A percentile compares a stretch with the other conserved stretches of the same genome.
Evolutionary conservation across 164 flowering plant genomes (phyloP).

Genomic region (Magnolia officinalis): DNA sequence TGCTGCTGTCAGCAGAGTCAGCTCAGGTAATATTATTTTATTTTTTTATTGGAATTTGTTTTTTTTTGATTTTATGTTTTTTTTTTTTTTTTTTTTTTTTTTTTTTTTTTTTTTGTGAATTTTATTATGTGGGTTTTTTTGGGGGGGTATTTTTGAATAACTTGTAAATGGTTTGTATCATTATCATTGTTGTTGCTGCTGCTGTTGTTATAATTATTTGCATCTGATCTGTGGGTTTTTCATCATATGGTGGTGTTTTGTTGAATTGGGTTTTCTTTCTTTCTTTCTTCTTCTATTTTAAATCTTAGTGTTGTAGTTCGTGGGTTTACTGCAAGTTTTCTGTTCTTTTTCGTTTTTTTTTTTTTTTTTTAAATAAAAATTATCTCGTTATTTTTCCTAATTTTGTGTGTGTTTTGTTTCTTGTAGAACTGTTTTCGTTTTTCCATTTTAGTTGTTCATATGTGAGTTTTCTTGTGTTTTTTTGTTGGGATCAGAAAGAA

Average conservation of each 20-base stretch:
- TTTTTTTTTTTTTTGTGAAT: not conserved
- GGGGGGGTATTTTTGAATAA: not conserved
- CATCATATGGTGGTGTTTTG: not conserved
- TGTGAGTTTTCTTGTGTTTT: not conserved
- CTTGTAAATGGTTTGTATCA: not conserved
- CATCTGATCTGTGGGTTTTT: not conserved
- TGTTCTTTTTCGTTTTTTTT: not conserved
- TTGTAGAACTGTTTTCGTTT: not conserved
- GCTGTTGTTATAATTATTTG: not conserved
- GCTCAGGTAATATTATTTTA: slow-evolving; percentile 16
- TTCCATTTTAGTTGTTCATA: not conserved
- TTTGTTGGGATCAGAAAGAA: not conserved
- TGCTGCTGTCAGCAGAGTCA: slow-evolving; percentile 18
- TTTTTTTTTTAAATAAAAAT: not conserved
- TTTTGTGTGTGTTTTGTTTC: not conserved
- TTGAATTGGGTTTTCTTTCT: not conserved
- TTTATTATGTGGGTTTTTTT: not conserved
- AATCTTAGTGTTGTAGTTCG: not conserved
- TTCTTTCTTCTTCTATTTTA: not conserved
- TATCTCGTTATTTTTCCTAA: not conserved
- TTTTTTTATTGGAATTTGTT: too few relatives aligned
- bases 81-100: not conserved
- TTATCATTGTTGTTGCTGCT: not conserved
- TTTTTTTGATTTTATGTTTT: not conserved
- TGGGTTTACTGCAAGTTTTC: not conserved